Conservation (phyloP, 768 basidiomycete species). For the Trametes villosa region DNA sequence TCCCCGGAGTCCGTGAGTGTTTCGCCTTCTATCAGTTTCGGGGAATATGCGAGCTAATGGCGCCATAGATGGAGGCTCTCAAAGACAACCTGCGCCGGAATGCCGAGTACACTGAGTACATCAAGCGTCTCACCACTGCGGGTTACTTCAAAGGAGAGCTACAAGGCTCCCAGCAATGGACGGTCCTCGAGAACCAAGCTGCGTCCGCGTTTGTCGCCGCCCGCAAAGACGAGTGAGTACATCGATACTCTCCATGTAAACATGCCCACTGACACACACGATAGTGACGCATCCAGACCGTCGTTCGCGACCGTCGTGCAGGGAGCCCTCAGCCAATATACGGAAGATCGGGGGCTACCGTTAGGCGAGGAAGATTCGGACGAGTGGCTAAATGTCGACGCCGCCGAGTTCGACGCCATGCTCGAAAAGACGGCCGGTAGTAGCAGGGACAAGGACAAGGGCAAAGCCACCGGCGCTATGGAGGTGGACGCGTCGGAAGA, state of each 20-base stretch:
- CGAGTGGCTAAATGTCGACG: conserved; percentile 84
- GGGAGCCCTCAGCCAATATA: conserved; percentile 54
- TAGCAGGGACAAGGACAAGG: conserved; percentile 16
- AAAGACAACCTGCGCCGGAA: conserved; percentile 72
- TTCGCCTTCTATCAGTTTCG: conserved; percentile 30
- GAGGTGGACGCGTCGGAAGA: conserved; percentile 49
- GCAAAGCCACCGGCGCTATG: conserved; percentile 44
- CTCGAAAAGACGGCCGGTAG: conserved; percentile 49
- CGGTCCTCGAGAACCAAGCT: conserved; percentile 71
- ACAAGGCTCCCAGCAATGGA: conserved; percentile 81
- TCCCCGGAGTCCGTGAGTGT: conserved; percentile 50
- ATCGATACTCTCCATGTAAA: background rate
- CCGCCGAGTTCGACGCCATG: conserved; percentile 75
- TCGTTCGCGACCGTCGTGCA: conserved; percentile 81
- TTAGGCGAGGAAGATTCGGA: conserved; percentile 69
- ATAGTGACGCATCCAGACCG: conserved; percentile 61
- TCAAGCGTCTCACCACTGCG: conserved; percentile 61
- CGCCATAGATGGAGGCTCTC: conserved; percentile 57
- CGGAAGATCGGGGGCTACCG: conserved; percentile 32
- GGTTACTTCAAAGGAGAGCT: conserved; percentile 82
- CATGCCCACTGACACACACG: background rate
- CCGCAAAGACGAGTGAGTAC: conserved; percentile 67
- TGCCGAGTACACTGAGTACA: conserved; percentile 70
- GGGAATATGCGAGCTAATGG: background rate
- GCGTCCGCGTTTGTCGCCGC: conserved; percentile 64